These are phyloP conservation scores for Vaccinium myrtillus DNA, from an alignment of 148 eudicot genomes.

Conservation along the genomic window DNA sequence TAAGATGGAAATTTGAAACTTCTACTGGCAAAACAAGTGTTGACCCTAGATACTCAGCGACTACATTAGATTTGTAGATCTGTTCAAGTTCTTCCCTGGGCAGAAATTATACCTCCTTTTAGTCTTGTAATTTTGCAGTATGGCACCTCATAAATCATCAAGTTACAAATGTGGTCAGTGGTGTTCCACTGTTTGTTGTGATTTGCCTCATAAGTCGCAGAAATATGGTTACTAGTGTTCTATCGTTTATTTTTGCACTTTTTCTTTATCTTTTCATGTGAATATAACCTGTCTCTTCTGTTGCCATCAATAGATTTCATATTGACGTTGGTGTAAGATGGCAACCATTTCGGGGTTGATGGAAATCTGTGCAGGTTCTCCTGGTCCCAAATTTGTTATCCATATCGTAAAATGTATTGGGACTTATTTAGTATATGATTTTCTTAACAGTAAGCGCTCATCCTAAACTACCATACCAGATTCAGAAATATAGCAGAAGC, in stretches of 20 bases:
- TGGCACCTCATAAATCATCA: neutral
- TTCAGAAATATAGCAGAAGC: conserved; percentile 13
- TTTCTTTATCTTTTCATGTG: neutral
- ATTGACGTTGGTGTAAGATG: conserved; percentile 17
- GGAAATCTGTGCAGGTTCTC: conserved; percentile 31
- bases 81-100: neutral
- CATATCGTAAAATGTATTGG: neutral
- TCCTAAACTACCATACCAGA: conserved; percentile 24
- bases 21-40: too few relatives aligned
- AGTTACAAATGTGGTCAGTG: neutral
- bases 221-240: neutral
- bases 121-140: neutral
- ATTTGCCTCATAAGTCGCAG: neutral
- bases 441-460: conserved; percentile 25
- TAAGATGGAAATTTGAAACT: too few relatives aligned
- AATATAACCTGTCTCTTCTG: neutral
- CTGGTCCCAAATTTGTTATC: neutral
- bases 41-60: too few relatives aligned
- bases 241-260: neutral
- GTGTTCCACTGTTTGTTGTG: neutral
- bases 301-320: neutral
- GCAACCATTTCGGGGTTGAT: conserved; percentile 24
- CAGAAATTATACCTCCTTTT: neutral
- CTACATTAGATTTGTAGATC: neutral
- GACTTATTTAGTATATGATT: neutral